Evolutionary conservation across 1,284 basidiomycete genomes (phyloP), one percentile per base, ranked within the genome.

Genomic region (Farysia itapuensis): DNA sequence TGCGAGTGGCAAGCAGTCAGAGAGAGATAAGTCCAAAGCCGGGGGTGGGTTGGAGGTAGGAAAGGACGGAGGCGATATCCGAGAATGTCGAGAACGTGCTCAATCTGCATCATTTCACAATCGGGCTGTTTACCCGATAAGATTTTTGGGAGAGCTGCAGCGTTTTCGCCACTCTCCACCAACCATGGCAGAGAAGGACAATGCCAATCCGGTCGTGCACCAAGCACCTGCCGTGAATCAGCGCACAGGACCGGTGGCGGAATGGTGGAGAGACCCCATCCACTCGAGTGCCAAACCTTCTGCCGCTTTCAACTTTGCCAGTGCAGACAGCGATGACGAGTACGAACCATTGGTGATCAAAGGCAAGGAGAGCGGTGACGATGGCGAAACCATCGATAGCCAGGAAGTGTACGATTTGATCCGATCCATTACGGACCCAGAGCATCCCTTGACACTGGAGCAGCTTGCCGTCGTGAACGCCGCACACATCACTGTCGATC

Each of bases 391-490:
- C 5, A 65, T 73, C 25, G 71, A 73, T 43, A 58, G 51, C 16
- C 61, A 74, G 47, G 74, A 75, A 43, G 64, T 75, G 21, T 75
- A 70, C 43, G 79, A 97, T 64, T 84, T 98, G 11, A 87, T 98
- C 40, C 84, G 92, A 36, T 87, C 86, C 3, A 95, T 98, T 44
- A 88, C 88, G 39, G 95, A 99, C 72, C 95, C 95, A 2, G 95
- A 99, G 77, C 92, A 99, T 78, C 90, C 92, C 4, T 81, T 87
- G 59, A 89, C 88, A n/a, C 84, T 99, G 24, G 95, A 99, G 76
- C 90, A 97, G 72, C 86, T 99, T 12, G 87, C 90, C 15, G 94
- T 98, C 21, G 93, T 99, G 28, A 93, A 90, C 33, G 84, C 86
- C 4, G 84, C 88, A 12, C 93, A 98, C 72, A 87, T 97, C 52